Evolutionary conservation across 1,139 yeast genomes (phyloP), one percentile per base, ranked within the genome.

Genomic region (Geotrichum siamense): DNA sequence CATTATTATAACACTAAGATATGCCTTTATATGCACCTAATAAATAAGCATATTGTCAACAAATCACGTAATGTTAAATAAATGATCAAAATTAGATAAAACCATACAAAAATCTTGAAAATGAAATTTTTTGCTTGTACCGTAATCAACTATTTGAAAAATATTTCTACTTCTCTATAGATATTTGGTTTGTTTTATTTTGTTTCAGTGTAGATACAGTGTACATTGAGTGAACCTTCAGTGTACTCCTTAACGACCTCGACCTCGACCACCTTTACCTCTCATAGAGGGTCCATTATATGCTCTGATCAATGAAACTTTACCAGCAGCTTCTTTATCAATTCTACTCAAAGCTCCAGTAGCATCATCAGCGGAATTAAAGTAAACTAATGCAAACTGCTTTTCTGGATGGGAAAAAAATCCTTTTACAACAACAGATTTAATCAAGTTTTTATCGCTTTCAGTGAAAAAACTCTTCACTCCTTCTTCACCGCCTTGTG

Each of bases 301-400:
- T 8, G 41, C 38, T 6, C 44, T 26, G 16, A 46, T 44, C 30
- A 46, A 28, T 8, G 49, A 44, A 8, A 38, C 49, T 35, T 38
- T 41, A 25, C 50, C 45, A 10, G 49, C 49, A 5, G 51, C 39
- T 38, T 49, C 59, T 29, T 52, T 52, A 40, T 67, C 64, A 8
- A 64, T 55, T 4, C 65, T 55, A 4, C 55, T 60, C 47, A 67
- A 52, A 2, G 70, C 69, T 12, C 53, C 47, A 16, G 54, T 51
- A 5, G 68, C 66, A 41, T 56, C 59, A 30, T 66, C 71, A 16
- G 51, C 52, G 6, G 65, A 54, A 16, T 52, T 50, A 48, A 68
- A 69, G 50, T 58, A 59, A 21, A 68, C 70, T 25, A 63, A 55
- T 5, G 69, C 70, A 46, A 59, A 62, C 53, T 56, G 59, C 48